These are phyloP conservation scores for Boletus sp. DNA, from an alignment of 768 basidiomycete genomes.

Conservation along the genomic window DNA sequence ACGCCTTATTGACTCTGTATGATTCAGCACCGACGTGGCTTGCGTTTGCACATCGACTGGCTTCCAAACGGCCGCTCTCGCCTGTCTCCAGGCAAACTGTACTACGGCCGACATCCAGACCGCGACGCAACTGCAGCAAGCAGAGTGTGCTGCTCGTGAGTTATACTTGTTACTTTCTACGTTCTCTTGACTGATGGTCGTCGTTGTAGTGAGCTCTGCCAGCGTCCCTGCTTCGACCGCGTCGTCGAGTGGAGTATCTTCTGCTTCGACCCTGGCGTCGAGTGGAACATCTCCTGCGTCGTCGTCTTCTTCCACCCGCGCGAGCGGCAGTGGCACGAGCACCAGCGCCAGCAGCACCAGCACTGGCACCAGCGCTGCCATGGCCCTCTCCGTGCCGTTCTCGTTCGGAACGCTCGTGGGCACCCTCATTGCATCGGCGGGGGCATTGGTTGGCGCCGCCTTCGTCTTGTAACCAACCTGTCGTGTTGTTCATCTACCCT, in stretches of 20 bases:
- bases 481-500: not conserved
- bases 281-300: not conserved
- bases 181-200: not conserved
- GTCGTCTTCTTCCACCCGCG: not conserved
- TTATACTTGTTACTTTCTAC: not conserved
- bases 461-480: slow-evolving; percentile 19
- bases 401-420: slow-evolving; percentile 19
- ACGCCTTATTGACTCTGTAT: not conserved
- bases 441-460: slow-evolving; percentile 25
- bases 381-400: slow-evolving; percentile 12
- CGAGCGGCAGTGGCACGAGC: not conserved
- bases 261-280: not conserved
- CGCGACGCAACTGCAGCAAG: slow-evolving; percentile 31
- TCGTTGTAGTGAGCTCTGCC: not conserved
- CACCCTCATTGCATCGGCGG: slow-evolving; percentile 26
- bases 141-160: slow-evolving; percentile 33
- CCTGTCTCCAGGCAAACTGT: slow-evolving; percentile 39
- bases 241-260: not conserved
- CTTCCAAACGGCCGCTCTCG: slow-evolving; percentile 36
- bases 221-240: not conserved
- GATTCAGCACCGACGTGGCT: slow-evolving; percentile 37
- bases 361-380: slow-evolving; percentile 15
- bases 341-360: not conserved
- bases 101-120: slow-evolving; percentile 27
- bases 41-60: slow-evolving; percentile 40